Evolutionary conservation across 2,329 filamentous ascomycete genomes (phyloP), one percentile per base, ranked within the genome.

Genomic region (Trichoderma harzianum): DNA sequence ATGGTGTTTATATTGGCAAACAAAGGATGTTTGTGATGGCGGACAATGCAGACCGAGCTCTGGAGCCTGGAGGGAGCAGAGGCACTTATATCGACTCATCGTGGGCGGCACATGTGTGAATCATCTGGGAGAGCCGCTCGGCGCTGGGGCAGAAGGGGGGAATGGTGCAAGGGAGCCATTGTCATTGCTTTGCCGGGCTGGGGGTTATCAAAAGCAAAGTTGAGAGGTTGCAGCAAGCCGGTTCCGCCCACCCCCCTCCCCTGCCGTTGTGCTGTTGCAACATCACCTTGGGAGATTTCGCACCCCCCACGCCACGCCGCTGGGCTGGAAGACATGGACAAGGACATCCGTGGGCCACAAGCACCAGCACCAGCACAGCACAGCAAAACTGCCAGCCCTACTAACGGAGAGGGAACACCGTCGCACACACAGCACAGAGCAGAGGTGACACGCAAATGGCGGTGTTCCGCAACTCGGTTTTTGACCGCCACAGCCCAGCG

Each of bases 21-120:
- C 32, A 39, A 64, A 24, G 57, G 24, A 32, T 71, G 69, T 51
- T 65, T 71, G 69, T 47, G 64, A 64, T 65, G 62, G 57, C 51
- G 18, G 64, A 69, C 67, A 55, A 58, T n/a, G 26, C 28, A 70
- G 68, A 58, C 34, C 66, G 34, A 70, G 60, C 60, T 43, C 32
- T 63, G 72, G 68, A 68, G 55, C 47, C 51, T 58, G 43, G 58
- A 73, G 73, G 72, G 65, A 70, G 70, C 24, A 68, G 55, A 60
- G 60, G 60, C 71, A 75, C 74, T 75, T 76, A 76, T 76, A 64
- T 30, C 68, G 65, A 72, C 74, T 39, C 63, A 72, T 72, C 71
- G 26, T 39, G 66, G 64, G 70, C 73, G 74, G 75, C 75, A 76
- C 75, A 75, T 76, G 73, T 74, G 68, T 76, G 65, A 71, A 65